Evolutionary conservation across 1,284 basidiomycete genomes (phyloP).

Genomic region (Rhodotorula sp.): DNA sequence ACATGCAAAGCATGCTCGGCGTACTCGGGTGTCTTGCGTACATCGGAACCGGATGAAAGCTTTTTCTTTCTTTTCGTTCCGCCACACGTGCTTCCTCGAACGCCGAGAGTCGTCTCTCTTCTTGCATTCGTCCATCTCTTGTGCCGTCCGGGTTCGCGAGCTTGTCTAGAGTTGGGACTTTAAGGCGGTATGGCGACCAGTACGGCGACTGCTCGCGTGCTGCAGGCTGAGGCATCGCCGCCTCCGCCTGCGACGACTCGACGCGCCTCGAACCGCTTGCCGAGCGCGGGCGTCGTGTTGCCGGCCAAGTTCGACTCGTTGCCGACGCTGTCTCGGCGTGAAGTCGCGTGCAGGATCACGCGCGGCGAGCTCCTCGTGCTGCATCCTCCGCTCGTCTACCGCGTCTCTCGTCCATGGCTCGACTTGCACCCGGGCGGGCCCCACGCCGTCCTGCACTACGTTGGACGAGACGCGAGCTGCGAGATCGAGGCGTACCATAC

Average conservation of each 20-base stretch:
- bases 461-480: conserved; percentile 90
- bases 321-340: conserved; percentile 57
- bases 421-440: conserved; percentile 82
- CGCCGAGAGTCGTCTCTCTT: too few relatives aligned
- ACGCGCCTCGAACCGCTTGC: conserved; percentile 22
- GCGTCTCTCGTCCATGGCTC: conserved; percentile 80
- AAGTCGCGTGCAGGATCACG: conserved; percentile 67
- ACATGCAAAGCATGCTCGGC: too few relatives aligned
- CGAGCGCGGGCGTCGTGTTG: conserved; percentile 26
- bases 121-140: too few relatives aligned
- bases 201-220: background rate
- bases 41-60: too few relatives aligned
- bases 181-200: background rate
- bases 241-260: background rate
- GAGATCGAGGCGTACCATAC: conserved; percentile 92
- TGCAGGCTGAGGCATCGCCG: background rate
- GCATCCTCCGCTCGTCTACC: conserved; percentile 71
- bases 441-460: conserved; percentile 88
- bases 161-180: too few relatives aligned
- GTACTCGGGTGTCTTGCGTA: too few relatives aligned
- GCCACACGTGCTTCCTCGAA: too few relatives aligned
- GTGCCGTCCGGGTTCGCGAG: too few relatives aligned
- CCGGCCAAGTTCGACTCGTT: conserved; percentile 33
- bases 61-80: too few relatives aligned
- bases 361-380: conserved; percentile 77